These are phyloP conservation scores for Leptographium flavum DNA, from an alignment of 2,329 filamentous ascomycete genomes.

Conservation along the genomic window DNA sequence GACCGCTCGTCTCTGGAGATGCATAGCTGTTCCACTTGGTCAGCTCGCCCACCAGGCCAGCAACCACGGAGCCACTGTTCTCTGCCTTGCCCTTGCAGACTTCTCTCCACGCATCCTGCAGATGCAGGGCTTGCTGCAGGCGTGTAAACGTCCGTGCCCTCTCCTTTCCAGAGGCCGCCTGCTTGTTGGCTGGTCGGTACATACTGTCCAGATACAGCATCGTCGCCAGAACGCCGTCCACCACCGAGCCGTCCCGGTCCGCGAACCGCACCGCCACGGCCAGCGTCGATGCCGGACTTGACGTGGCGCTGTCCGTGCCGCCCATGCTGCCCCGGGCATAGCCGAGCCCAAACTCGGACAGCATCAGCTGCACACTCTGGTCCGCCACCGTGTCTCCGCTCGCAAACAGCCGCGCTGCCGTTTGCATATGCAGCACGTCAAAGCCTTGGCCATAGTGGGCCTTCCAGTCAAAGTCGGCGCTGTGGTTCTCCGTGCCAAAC, in stretches of 20 bases:
- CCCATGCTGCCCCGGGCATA: slow-evolving; percentile 31
- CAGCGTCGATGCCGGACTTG: slow-evolving; percentile 8
- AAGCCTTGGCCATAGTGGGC: slow-evolving; percentile 65
- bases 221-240: slow-evolving; percentile 36
- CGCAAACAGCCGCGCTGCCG: slow-evolving; percentile 34
- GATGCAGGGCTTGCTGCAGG: slow-evolving; percentile 26
- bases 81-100: not conserved
- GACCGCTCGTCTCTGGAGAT: slow-evolving; percentile 12
- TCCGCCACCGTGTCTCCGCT: slow-evolving; percentile 33
- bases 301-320: slow-evolving; percentile 10
- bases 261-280: slow-evolving; percentile 30
- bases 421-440: slow-evolving; percentile 60
- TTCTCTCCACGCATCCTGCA: slow-evolving; percentile 23
- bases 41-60: slow-evolving; percentile 19
- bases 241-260: slow-evolving; percentile 34
- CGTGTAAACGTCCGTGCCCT: slow-evolving; percentile 24
- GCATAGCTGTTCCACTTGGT: slow-evolving; percentile 25
- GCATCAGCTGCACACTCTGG: slow-evolving; percentile 32
- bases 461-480: slow-evolving; percentile 59
- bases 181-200: slow-evolving; percentile 23
- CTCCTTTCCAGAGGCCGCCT: slow-evolving; percentile 10
- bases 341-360: slow-evolving; percentile 31
- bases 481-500: slow-evolving; percentile 76
- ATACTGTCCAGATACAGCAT: slow-evolving; percentile 46
- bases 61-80: not conserved